phyloP scores from a whole-genome alignment of 2,329 filamentous ascomycete genomes.

The Talaromyces pinophilus region DNA sequence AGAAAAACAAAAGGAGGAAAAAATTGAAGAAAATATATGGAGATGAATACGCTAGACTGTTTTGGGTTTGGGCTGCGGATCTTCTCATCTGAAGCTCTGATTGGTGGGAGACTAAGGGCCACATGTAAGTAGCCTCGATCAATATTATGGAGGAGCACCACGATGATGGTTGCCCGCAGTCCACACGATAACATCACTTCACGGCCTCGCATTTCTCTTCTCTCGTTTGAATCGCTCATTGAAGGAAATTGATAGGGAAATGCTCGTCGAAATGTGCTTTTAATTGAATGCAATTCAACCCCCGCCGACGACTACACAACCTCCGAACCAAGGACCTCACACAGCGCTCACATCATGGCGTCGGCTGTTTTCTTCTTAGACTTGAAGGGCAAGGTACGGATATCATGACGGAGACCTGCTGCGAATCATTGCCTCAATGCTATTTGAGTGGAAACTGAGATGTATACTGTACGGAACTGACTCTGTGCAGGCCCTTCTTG shows the following conservation, averaged over 20 bases:
- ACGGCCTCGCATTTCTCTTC: neutral
- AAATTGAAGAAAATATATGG: conserved; percentile 28
- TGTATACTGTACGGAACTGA: neutral
- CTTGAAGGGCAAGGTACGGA: conserved; percentile 93
- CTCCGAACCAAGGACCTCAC: conserved; percentile 1
- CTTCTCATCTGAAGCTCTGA: conserved; percentile 8
- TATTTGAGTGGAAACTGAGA: neutral
- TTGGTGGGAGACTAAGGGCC: conserved; percentile 19
- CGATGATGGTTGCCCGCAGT: conserved; percentile 10
- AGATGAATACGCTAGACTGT: conserved; percentile 31
- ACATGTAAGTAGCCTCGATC: conserved; percentile 8
- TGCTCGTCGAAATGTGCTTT: neutral
- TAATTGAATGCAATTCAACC: neutral
- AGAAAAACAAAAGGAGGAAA: conserved; percentile 31
- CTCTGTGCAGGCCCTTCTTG: conserved; percentile 77
- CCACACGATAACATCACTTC: conserved; percentile 2
- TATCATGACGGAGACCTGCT: neutral
- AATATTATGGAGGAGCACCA: conserved; percentile 5
- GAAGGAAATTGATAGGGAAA: neutral
- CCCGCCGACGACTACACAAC: neutral
- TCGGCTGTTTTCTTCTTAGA: conserved; percentile 98
- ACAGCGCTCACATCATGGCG: conserved; percentile 66
- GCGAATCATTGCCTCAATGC: neutral
- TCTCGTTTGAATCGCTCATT: neutral
- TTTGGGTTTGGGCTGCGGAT: conserved; percentile 25